Evolutionary conservation across 306 rosid species (phyloP).

Genomic region (Prunus mongolica): DNA sequence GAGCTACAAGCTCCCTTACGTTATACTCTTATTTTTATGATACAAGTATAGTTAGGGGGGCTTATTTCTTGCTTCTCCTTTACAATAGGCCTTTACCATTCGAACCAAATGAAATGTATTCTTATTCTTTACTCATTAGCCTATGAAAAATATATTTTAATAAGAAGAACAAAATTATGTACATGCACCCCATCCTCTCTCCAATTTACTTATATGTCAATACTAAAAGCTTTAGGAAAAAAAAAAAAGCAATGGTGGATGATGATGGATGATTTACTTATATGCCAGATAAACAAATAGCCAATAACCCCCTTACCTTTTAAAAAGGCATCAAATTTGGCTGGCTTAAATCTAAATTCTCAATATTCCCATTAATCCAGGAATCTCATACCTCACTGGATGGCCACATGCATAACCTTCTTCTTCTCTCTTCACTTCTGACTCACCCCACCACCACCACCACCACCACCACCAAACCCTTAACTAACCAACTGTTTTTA

Average conservation of each 20-base stretch:
- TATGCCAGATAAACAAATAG: not conserved
- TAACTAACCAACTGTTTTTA: constrained; percentile 34
- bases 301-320: not conserved
- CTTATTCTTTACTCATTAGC: constrained; percentile 3
- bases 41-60: not conserved
- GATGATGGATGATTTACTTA: not conserved
- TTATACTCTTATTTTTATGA: no score
- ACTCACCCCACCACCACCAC: constrained; percentile 10
- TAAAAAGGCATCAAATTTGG: constrained; percentile 10
- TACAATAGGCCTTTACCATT: not conserved
- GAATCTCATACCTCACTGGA: constrained; percentile 34
- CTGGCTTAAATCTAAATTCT: constrained; percentile 31
- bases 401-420: constrained; percentile 27
- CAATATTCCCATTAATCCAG: constrained; percentile 20
- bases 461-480: constrained; percentile 19
- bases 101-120: not conserved
- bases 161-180: no score
- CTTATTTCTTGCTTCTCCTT: constrained; percentile 6
- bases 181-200: no score
- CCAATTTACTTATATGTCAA: no score
- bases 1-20: no score
- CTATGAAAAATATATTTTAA: not conserved
- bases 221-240: no score
- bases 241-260: not conserved
- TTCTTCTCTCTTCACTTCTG: not conserved